These are phyloP conservation scores for Citrus cavaleriei DNA, from an alignment of 345 rosid species.

Conservation along the genomic window DNA sequence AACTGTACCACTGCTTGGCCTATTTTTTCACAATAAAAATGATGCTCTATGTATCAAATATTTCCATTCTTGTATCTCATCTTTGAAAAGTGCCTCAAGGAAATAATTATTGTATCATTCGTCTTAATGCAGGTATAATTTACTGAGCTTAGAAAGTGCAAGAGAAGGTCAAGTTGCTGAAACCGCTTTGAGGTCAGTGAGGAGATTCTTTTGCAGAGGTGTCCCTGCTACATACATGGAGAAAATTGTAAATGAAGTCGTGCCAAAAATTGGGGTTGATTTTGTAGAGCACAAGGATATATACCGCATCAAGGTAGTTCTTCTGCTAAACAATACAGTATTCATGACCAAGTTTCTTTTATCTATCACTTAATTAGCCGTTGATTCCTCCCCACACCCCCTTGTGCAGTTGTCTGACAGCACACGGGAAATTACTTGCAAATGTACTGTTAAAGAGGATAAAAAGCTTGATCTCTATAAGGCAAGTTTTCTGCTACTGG, in stretches of 20 bases:
- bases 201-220: conserved; percentile 32
- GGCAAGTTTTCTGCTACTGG: conserved; percentile 17
- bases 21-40: neutral
- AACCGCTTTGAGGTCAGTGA: conserved; percentile 11
- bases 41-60: neutral
- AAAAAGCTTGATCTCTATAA: conserved; percentile 29
- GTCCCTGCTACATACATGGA: conserved; percentile 40
- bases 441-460: conserved; percentile 27
- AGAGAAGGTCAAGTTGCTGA: neutral
- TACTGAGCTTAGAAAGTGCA: neutral
- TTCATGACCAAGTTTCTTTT: neutral
- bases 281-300: conserved; percentile 23
- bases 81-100: neutral
- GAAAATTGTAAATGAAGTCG: conserved; percentile 10
- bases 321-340: neutral
- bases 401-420: conserved; percentile 8
- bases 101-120: neutral
- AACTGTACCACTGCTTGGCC: neutral
- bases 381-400: neutral
- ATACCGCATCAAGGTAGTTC: conserved; percentile 46
- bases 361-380: neutral
- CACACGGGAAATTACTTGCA: conserved; percentile 28
- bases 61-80: neutral
- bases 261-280: conserved; percentile 25
- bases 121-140: conserved; percentile 11